Evolutionary conservation across 495 filamentous ascomycete genomes (phyloP).

Genomic region (Podospora didyma): DNA sequence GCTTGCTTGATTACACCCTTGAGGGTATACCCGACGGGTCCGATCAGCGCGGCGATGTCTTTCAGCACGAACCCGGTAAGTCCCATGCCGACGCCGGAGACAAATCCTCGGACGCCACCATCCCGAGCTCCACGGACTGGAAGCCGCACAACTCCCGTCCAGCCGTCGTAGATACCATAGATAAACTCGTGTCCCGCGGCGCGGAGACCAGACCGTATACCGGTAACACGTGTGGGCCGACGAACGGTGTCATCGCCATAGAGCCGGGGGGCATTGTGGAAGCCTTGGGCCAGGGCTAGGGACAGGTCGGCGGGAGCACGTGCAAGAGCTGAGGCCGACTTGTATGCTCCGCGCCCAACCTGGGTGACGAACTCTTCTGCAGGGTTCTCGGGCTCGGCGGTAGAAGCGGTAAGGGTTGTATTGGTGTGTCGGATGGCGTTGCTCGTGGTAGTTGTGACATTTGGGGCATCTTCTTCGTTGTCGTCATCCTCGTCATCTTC

Average conservation of each 20-base stretch:
- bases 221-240: constrained; percentile 57
- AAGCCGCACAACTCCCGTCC: constrained; percentile 64
- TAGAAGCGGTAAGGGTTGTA: constrained; percentile 11
- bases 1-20: constrained; percentile 60
- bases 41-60: constrained; percentile 58
- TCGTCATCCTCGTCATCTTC: not conserved
- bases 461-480: not conserved
- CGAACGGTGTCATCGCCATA: constrained; percentile 54
- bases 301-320: constrained; percentile 62
- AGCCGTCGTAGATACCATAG: constrained; percentile 69
- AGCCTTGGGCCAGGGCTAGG: constrained; percentile 71
- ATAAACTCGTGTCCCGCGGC: constrained; percentile 65
- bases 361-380: constrained; percentile 37
- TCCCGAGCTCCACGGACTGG: constrained; percentile 59
- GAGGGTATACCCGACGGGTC: constrained; percentile 60
- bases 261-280: constrained; percentile 78
- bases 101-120: constrained; percentile 53
- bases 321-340: constrained; percentile 43
- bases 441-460: constrained; percentile 16
- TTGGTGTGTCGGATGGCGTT: constrained; percentile 14
- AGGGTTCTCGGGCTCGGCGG: constrained; percentile 34
- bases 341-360: constrained; percentile 38
- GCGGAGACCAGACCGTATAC: constrained; percentile 60
- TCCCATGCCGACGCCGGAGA: constrained; percentile 70
- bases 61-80: constrained; percentile 71